Percentiles rank a stretch among this genome's conserved stretches.
phyloP scores from a whole-genome alignment of 495 filamentous ascomycete species.

The Hypoxylon perforatum region DNA sequence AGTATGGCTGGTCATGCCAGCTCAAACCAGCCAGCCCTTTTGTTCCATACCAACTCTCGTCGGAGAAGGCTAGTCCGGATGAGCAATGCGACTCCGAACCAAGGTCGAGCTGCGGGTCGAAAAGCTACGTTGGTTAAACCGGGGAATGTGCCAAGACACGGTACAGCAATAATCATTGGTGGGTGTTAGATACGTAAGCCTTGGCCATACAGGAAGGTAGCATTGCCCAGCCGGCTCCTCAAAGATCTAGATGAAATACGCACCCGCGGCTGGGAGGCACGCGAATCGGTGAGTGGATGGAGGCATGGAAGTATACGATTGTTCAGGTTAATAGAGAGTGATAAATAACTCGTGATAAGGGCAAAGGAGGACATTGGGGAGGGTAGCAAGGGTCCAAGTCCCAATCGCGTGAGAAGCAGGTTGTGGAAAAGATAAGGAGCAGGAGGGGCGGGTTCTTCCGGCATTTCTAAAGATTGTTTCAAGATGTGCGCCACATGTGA shows the following conservation, averaged over 20 bases:
- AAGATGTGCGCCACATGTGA: neutral
- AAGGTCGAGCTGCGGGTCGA: conserved; percentile 13
- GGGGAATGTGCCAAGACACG: conserved; percentile 23
- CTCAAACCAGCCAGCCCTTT: conserved; percentile 11
- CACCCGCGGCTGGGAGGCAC: neutral
- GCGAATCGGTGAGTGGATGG: conserved; percentile 18
- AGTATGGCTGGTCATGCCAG: conserved; percentile 17
- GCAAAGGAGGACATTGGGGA: conserved; percentile 15
- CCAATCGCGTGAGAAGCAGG: conserved; percentile 25
- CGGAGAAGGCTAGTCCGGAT: conserved; percentile 28
- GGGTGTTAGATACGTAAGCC: conserved; percentile 14
- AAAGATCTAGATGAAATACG: conserved; percentile 20
- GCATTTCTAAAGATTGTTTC: conserved; percentile 5
- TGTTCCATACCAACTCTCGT: neutral
- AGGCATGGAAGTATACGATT: conserved; percentile 8
- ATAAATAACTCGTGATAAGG: conserved; percentile 32
- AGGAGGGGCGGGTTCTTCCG: neutral
- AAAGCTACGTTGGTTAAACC: conserved; percentile 22
- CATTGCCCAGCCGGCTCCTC: conserved; percentile 38
- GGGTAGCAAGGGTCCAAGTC: conserved; percentile 27
- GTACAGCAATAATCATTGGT: conserved; percentile 17
- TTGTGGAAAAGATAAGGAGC: conserved; percentile 22
- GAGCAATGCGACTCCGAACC: conserved; percentile 14
- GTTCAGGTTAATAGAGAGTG: conserved; percentile 10
- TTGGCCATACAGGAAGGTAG: conserved; percentile 42